Percentiles rank a stretch among this genome's conserved stretches.
phyloP scores from a whole-genome alignment of 2,329 filamentous ascomycete species.

The Exophiala sideris region DNA sequence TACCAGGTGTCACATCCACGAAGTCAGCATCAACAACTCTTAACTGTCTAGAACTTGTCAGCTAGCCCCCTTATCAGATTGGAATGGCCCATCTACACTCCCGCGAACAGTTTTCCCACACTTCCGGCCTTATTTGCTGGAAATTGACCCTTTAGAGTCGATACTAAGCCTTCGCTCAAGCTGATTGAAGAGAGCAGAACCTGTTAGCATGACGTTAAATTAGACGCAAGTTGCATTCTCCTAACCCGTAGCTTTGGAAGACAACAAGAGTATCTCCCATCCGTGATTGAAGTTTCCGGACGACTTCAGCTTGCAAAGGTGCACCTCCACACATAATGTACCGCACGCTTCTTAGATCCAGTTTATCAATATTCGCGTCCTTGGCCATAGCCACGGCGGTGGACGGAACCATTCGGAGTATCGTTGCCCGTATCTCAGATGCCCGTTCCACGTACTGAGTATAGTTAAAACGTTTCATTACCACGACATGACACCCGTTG shows the following conservation, averaged over 20 bases:
- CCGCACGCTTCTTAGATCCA: neutral
- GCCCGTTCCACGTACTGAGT: neutral
- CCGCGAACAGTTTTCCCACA: slow-evolving; percentile 1
- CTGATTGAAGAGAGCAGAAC: neutral
- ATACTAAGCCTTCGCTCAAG: neutral
- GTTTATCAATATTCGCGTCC: neutral
- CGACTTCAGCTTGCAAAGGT: neutral
- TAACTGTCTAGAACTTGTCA: neutral
- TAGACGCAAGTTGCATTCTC: too few species aligned
- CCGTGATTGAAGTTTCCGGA: neutral
- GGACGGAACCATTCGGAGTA: neutral
- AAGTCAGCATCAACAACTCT: slow-evolving; percentile 3
- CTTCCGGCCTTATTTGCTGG: neutral
- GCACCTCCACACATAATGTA: neutral
- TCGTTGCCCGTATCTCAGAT: neutral
- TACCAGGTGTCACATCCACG: neutral
- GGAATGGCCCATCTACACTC: neutral
- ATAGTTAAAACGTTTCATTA: slow-evolving; percentile 6
- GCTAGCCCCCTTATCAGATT: neutral
- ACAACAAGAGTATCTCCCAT: neutral
- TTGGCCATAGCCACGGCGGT: slow-evolving; percentile 1
- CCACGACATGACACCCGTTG: neutral
- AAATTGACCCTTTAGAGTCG: neutral
- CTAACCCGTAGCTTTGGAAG: neutral
- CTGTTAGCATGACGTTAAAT: neutral